phyloP scores from a whole-genome alignment of 768 basidiomycete species.

The button mushroom (Agaricus bisporus) region DNA sequence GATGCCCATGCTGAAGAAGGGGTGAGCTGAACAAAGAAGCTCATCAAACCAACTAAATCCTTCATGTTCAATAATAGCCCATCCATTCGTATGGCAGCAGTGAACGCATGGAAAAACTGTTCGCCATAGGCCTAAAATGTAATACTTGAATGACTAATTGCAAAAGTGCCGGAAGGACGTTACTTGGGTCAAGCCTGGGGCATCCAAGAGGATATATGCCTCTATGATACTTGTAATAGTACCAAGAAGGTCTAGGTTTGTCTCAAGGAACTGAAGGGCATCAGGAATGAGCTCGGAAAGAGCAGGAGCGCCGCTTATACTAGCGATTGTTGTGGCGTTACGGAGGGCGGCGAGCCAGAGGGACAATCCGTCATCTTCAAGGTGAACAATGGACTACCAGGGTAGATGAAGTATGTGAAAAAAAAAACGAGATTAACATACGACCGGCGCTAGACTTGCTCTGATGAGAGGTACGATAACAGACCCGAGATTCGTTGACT shows the following conservation, averaged over 20 bases:
- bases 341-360: constrained; percentile 72
- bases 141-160: neutral
- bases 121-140: constrained; percentile 40
- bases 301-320: constrained; percentile 37
- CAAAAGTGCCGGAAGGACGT: constrained; percentile 8
- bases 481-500: constrained; percentile 46
- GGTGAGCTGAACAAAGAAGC: constrained; percentile 56
- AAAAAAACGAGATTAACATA: constrained; percentile 20
- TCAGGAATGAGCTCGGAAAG: constrained; percentile 64
- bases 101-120: constrained; percentile 55
- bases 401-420: constrained; percentile 5
- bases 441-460: constrained; percentile 55
- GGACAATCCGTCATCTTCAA: constrained; percentile 73
- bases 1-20: constrained; percentile 67
- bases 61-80: constrained; percentile 50
- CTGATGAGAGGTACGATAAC: constrained; percentile 61
- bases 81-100: constrained; percentile 42
- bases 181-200: constrained; percentile 56
- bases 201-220: constrained; percentile 75
- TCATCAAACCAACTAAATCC: constrained; percentile 53
- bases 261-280: constrained; percentile 50
- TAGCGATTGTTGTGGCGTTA: constrained; percentile 51
- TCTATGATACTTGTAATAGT: constrained; percentile 62
- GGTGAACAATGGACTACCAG: constrained; percentile 50
- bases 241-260: constrained; percentile 72